Percentiles rank a stretch among this genome's conserved stretches.
Conservation (phyloP, 306 rosid species). For the Trifolium repens region DNA sequence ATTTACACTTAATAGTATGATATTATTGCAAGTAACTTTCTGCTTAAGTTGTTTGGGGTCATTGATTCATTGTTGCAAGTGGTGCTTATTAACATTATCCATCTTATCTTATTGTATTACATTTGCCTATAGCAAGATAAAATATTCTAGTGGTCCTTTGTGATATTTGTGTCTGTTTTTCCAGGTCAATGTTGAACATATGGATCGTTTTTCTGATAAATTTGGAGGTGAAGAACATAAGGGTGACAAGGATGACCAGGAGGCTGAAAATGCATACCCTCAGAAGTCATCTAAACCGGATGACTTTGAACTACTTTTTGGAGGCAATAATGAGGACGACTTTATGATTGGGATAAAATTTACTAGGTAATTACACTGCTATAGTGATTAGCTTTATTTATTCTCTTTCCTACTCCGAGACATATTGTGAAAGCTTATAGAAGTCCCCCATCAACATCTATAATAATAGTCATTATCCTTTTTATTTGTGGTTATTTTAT, state of each 20-base stretch:
- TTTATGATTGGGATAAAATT: constrained; percentile 95
- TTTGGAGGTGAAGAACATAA: constrained; percentile 70
- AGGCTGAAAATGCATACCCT: constrained; percentile 42
- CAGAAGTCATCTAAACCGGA: constrained; percentile 67
- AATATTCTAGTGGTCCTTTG: constrained; percentile 16
- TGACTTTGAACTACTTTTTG: constrained; percentile 80
- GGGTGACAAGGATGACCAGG: constrained; percentile 46
- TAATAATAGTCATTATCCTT: constrained; percentile 18
- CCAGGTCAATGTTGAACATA: constrained; percentile 74
- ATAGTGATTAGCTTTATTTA: constrained; percentile 15
- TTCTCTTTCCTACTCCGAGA: constrained; percentile 28
- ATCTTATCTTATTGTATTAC: constrained; percentile 12
- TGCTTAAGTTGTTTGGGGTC: not conserved
- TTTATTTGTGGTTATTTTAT: constrained; percentile 29
- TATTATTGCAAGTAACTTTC: not conserved
- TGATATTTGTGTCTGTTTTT: constrained; percentile 41
- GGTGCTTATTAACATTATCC: constrained; percentile 24
- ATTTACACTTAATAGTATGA: not conserved
- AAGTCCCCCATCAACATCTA: constrained; percentile 9
- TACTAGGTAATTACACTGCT: constrained; percentile 61
- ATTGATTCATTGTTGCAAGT: not conserved
- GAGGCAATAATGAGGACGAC: constrained; percentile 78
- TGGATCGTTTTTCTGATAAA: constrained; percentile 75
- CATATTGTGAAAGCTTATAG: constrained; percentile 19
- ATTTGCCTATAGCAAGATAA: constrained; percentile 32